Percentiles rank a stretch among this genome's conserved stretches.
Evolutionary conservation across 176 grass and related monocot genomes (phyloP).

Genomic region (Chrysopogon serrulatus): DNA sequence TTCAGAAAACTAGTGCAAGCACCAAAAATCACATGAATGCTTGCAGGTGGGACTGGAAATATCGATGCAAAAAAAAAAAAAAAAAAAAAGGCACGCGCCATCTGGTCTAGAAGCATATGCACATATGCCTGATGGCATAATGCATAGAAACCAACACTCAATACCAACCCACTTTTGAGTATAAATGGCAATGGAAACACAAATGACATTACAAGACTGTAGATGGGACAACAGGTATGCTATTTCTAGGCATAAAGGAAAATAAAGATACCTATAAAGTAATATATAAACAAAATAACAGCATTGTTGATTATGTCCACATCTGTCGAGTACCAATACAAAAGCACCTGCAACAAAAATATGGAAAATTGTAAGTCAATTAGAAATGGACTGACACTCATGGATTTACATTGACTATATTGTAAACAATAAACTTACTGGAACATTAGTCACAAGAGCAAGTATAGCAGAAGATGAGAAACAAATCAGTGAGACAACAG

Average conservation of each 20-base stretch:
- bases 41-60: neutral
- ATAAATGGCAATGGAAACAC: neutral
- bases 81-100: neutral
- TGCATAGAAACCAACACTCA: neutral
- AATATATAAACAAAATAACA: constrained; percentile 84
- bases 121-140: constrained; percentile 14
- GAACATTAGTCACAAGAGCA: constrained; percentile 86
- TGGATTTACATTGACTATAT: constrained; percentile 17
- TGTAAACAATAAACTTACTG: constrained; percentile 65
- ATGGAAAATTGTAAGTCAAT: constrained; percentile 8
- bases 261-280: constrained; percentile 71
- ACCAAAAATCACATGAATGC: constrained; percentile 20
- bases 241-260: constrained; percentile 1
- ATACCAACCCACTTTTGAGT: neutral
- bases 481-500: constrained; percentile 71
- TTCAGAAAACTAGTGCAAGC: neutral
- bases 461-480: constrained; percentile 86
- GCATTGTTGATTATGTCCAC: constrained; percentile 50
- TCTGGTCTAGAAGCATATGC: neutral
- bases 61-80: neutral
- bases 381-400: neutral
- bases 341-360: constrained; percentile 61
- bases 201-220: constrained; percentile 6
- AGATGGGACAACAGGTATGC: neutral
- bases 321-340: constrained; percentile 58